Evolutionary conservation across 441 rosid species (phyloP).

Genomic region (Hura crepitans): DNA sequence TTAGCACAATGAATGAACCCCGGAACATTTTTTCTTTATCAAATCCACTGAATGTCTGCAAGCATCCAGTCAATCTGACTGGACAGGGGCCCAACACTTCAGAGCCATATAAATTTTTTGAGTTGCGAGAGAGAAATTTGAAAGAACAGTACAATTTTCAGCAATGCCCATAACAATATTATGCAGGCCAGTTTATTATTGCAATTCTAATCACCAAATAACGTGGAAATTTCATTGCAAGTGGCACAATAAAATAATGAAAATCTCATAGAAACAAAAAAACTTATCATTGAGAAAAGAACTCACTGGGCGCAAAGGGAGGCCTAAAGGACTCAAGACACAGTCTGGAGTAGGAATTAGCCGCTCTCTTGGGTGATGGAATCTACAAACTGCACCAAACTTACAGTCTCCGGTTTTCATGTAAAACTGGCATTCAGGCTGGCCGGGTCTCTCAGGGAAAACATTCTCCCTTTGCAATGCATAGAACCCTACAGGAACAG

Average conservation of each 20-base stretch:
- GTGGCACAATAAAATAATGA: not conserved
- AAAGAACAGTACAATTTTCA: not conserved
- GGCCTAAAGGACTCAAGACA: constrained; percentile 79
- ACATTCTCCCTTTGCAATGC: constrained; percentile 60
- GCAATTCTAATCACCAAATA: not conserved
- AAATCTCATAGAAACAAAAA: constrained; percentile 9
- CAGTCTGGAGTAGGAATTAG: constrained; percentile 89
- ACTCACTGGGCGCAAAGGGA: constrained; percentile 92
- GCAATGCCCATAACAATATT: too few species aligned
- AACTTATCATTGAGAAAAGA: constrained; percentile 13
- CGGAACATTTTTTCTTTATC: not conserved
- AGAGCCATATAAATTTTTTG: not conserved
- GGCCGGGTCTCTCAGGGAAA: constrained; percentile 85
- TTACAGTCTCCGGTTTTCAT: constrained; percentile 91
- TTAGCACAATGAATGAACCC: not conserved
- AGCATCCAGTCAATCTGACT: too few species aligned
- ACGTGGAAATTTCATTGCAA: not conserved
- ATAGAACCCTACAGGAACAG: constrained; percentile 59
- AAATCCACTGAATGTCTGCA: not conserved
- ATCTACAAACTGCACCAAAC: constrained; percentile 85
- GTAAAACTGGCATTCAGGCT: constrained; percentile 84
- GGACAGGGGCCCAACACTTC: not conserved
- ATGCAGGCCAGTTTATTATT: not conserved
- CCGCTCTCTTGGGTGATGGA: constrained; percentile 94
- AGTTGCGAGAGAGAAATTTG: not conserved